Percentiles rank a stretch among this genome's conserved stretches.
These are phyloP conservation scores for Pyrenula massariospora DNA, from an alignment of 495 filamentous ascomycete species.

Conservation along the genomic window DNA sequence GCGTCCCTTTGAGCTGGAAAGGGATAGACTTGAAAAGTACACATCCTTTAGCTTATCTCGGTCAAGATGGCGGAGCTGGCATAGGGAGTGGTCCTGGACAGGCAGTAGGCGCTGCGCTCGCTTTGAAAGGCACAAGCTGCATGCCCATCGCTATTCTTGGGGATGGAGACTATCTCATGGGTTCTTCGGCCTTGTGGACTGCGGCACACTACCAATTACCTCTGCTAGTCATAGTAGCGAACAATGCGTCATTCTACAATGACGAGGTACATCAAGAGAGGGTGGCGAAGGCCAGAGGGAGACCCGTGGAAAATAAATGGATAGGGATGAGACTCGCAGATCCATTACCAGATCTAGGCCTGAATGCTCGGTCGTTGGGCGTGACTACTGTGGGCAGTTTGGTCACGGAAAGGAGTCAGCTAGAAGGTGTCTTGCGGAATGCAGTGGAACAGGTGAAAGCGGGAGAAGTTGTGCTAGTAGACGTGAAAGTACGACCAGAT, in stretches of 20 bases:
- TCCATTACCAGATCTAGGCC: slow-evolving; percentile 6
- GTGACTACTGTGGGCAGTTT: neutral
- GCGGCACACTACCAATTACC: slow-evolving; percentile 7
- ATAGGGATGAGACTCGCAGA: slow-evolving; percentile 12
- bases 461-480: neutral
- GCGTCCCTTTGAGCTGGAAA: slow-evolving; percentile 9
- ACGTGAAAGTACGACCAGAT: neutral
- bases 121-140: slow-evolving; percentile 5
- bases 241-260: slow-evolving; percentile 13
- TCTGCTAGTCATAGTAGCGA: slow-evolving; percentile 9
- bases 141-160: slow-evolving; percentile 10
- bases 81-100: slow-evolving; percentile 10
- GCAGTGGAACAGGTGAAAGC: neutral
- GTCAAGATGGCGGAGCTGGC: slow-evolving; percentile 11
- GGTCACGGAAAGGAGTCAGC: neutral
- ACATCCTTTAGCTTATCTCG: slow-evolving; percentile 10
- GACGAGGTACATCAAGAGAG: slow-evolving; percentile 14
- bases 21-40: slow-evolving; percentile 6
- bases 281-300: slow-evolving; percentile 5
- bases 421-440: neutral
- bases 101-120: slow-evolving; percentile 11
- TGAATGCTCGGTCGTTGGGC: neutral
- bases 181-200: slow-evolving; percentile 10
- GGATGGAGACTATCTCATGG: slow-evolving; percentile 13
- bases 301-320: slow-evolving; percentile 12